Conservation (phyloP, 2,329 filamentous ascomycete genomes). For the Colletotrichum limetticola region DNA sequence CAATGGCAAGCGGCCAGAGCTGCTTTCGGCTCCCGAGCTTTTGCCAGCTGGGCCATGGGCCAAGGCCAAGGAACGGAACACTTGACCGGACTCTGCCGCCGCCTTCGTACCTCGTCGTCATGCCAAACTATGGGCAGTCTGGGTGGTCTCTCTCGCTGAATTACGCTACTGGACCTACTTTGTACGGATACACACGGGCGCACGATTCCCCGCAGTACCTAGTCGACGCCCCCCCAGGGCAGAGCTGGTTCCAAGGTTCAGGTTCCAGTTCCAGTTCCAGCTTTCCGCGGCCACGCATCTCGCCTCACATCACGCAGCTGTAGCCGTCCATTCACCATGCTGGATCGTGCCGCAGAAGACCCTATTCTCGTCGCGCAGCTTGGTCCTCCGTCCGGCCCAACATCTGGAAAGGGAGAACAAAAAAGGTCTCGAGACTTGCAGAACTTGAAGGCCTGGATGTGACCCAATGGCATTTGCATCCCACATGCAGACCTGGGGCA, state of each 20-base stretch:
- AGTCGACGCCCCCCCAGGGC: background rate
- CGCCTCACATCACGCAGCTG: constrained; percentile 14
- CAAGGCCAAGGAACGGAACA: background rate
- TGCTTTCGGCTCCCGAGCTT: constrained; percentile 21
- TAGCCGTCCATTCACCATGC: background rate
- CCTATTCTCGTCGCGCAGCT: constrained; percentile 25
- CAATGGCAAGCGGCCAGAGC: constrained; percentile 10
- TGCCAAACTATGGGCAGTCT: background rate
- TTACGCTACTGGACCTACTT: no score
- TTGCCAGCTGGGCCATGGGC: constrained; percentile 11
- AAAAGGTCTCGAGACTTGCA: background rate
- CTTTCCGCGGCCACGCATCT: constrained; percentile 2
- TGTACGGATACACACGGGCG: background rate
- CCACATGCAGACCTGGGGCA: background rate
- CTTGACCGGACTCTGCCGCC: background rate
- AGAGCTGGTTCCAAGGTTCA: background rate
- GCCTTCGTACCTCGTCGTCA: background rate
- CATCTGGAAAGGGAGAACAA: background rate
- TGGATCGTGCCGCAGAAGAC: constrained; percentile 1
- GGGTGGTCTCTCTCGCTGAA: background rate
- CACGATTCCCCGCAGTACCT: background rate
- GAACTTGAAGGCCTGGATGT: background rate
- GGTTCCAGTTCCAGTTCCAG: background rate
- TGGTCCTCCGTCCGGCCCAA: constrained; percentile 23
- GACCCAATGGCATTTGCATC: constrained; percentile 1